A percentile compares a stretch with the other conserved stretches of the same genome.
Evolutionary conservation across 768 basidiomycete species (phyloP).

Genomic region (Tulasnella sp.): DNA sequence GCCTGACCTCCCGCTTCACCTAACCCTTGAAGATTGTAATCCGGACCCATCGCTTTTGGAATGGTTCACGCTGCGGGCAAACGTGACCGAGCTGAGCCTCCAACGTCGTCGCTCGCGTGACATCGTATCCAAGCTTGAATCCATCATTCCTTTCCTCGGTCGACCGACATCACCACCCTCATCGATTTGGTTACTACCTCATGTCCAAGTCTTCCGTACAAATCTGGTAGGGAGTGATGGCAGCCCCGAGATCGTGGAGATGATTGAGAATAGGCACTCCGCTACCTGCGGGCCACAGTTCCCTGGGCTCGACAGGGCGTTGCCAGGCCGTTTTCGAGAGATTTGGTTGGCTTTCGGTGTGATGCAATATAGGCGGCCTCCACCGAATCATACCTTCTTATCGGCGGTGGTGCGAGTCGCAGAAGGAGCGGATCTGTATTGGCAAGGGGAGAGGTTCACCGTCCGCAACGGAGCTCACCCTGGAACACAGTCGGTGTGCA

Average conservation of each 20-base stretch:
- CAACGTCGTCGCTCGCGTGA: not conserved
- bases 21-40: not conserved
- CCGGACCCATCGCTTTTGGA: not conserved
- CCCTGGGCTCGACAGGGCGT: not conserved
- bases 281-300: not conserved
- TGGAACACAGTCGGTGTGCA: no score
- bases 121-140: not conserved
- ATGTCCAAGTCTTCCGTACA: no score
- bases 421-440: not conserved
- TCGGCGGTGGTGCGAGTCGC: not conserved
- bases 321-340: not conserved
- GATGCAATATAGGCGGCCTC: not conserved
- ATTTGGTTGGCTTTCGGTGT: not conserved
- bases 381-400: not conserved
- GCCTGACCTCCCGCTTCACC: not conserved
- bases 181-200: not conserved
- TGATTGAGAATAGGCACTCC: not conserved
- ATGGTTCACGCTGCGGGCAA: not conserved
- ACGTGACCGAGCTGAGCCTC: not conserved
- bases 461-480: no score
- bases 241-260: not conserved
- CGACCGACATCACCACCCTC: not conserved
- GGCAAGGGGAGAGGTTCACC: no score
- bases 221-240: not conserved
- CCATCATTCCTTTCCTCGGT: not conserved